Percentiles rank a stretch among this genome's conserved stretches.
Evolutionary conservation across 176 grass and related monocot species (phyloP).

Genomic region (Carex cristatella): DNA sequence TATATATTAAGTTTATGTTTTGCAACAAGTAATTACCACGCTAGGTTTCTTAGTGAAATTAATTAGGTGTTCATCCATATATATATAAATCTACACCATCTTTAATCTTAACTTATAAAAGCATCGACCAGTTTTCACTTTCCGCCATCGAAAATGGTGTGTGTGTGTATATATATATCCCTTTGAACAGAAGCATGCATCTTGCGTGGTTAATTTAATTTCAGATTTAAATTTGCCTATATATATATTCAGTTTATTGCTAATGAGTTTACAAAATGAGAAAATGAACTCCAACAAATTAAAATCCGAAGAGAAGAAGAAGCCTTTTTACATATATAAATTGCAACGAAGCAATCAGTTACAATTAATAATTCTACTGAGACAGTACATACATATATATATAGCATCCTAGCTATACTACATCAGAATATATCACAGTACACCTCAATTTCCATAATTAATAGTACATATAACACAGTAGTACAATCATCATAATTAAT

Average conservation of each 20-base stretch:
- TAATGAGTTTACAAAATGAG: background rate
- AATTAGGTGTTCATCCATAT: background rate
- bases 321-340: background rate
- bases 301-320: conserved; percentile 2
- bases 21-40: background rate
- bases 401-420: background rate
- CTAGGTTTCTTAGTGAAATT: too few relatives aligned
- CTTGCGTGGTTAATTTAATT: background rate
- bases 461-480: background rate
- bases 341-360: conserved; percentile 5
- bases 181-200: background rate
- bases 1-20: background rate
- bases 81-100: background rate
- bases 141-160: background rate
- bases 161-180: background rate
- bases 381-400: background rate
- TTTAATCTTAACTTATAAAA: background rate
- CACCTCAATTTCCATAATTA: background rate
- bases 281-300: background rate
- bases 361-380: background rate
- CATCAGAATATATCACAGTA: background rate
- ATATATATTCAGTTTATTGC: background rate
- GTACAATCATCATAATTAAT: background rate
- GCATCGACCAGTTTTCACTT: background rate
- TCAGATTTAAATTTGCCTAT: background rate